Conservation (phyloP, 2,329 filamentous ascomycete species). For the Talaromyces verruculosus region DNA sequence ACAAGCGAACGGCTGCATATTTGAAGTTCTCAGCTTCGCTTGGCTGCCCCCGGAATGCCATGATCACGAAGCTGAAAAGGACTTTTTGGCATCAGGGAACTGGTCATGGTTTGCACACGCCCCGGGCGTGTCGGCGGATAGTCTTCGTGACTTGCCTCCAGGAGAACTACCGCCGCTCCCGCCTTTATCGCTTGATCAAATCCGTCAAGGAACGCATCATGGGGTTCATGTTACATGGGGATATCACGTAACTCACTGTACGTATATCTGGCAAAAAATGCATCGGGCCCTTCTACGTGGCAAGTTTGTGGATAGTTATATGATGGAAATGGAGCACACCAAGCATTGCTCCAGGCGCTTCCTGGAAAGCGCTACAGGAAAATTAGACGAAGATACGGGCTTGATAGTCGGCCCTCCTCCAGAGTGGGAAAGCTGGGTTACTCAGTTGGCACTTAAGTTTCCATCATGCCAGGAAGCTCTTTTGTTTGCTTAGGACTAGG, state of each 20-base stretch:
- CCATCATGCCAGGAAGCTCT: neutral
- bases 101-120: neutral
- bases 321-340: neutral
- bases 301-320: neutral
- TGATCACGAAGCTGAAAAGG: neutral
- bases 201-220: neutral
- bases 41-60: neutral
- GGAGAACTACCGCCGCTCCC: neutral
- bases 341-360: neutral
- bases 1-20: neutral
- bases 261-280: constrained; percentile 9
- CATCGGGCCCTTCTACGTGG: neutral
- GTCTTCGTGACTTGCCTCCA: neutral
- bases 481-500: neutral
- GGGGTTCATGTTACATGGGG: constrained; percentile 1
- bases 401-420: neutral
- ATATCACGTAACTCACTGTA: constrained; percentile 8
- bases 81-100: neutral
- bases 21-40: neutral
- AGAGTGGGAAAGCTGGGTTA: neutral
- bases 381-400: neutral
- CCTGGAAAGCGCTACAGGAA: neutral
- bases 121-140: neutral
- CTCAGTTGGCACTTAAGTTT: neutral
- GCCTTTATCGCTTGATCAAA: neutral